Evolutionary conservation across 2,329 filamentous ascomycete genomes (phyloP).

Genomic region (Colletotrichum plurivorum): DNA sequence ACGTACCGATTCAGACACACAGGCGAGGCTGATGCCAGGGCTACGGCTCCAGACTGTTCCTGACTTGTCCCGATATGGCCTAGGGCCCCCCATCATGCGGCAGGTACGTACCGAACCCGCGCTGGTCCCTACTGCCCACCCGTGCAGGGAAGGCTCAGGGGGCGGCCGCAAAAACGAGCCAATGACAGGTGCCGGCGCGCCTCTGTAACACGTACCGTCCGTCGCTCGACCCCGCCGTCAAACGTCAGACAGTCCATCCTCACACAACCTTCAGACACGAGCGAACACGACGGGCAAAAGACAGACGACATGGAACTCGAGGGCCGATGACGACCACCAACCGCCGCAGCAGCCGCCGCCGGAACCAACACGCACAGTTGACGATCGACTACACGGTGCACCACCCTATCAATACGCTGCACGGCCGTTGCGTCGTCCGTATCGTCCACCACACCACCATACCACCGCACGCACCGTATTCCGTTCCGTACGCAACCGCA

Average conservation of each 20-base stretch:
- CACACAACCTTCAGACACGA: constrained; percentile 41
- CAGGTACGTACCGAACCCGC: no score
- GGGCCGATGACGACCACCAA: constrained; percentile 11
- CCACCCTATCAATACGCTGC: not conserved
- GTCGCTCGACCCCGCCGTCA: constrained; percentile 56
- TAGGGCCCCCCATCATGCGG: constrained; percentile 5
- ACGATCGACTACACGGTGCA: not conserved
- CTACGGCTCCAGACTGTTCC: constrained; percentile 20
- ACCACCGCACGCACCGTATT: constrained; percentile 6
- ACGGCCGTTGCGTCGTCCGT: constrained; percentile 1
- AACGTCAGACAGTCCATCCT: constrained; percentile 50
- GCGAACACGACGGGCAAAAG: constrained; percentile 10
- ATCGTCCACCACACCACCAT: not conserved
- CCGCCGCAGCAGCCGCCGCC: constrained; percentile 1
- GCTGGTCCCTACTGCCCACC: not conserved
- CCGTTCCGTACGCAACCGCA: constrained; percentile 16
- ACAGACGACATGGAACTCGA: not conserved
- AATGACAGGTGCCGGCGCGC: constrained; percentile 51
- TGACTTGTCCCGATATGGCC: constrained; percentile 18
- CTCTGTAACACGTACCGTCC: constrained; percentile 57
- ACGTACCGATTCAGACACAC: constrained; percentile 15
- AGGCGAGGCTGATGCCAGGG: constrained; percentile 24
- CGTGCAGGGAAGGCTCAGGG: constrained; percentile 29
- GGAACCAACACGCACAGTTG: constrained; percentile 2
- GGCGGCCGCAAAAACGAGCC: constrained; percentile 41